Conservation (phyloP, 2,329 filamentous ascomycete species). For the Trichoderma sp. region DNA sequence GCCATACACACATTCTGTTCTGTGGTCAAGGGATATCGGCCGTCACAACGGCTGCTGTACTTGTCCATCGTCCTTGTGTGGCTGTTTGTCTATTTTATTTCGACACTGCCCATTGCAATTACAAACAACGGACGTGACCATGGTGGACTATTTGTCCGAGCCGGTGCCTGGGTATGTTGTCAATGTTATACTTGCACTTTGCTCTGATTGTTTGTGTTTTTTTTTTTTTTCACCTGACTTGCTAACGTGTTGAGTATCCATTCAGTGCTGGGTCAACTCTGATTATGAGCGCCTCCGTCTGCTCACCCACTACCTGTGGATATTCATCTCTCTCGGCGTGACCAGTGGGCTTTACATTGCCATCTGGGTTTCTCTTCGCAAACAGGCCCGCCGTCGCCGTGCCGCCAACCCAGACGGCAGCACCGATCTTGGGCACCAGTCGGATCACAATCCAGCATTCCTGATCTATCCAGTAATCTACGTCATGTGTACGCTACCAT, state of each 20-base stretch:
- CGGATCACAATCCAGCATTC: conserved; percentile 53
- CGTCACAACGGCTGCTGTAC: conserved; percentile 55
- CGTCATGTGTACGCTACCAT: conserved; percentile 66
- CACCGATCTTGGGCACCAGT: conserved; percentile 27
- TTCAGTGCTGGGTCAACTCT: conserved; percentile 64
- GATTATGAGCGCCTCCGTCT: conserved; percentile 57
- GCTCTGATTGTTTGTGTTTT: too few relatives aligned
- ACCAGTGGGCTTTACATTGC: conserved; percentile 45
- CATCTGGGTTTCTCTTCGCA: conserved; percentile 45
- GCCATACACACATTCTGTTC: conserved; percentile 67
- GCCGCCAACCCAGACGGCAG: conserved; percentile 24
- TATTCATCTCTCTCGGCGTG: conserved; percentile 48
- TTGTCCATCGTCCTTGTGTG: conserved; percentile 52
- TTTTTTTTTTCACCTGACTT: neutral
- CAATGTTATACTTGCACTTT: neutral
- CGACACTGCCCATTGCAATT: conserved; percentile 51
- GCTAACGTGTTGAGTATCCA: neutral
- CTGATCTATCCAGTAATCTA: conserved; percentile 71
- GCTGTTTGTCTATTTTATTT: conserved; percentile 61
- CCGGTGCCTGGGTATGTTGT: conserved; percentile 60
- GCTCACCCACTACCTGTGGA: conserved; percentile 65
- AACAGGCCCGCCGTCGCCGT: conserved; percentile 28
- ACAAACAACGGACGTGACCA: conserved; percentile 45
- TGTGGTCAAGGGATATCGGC: conserved; percentile 57
- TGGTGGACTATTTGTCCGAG: conserved; percentile 62